A percentile compares a stretch with the other conserved stretches of the same genome.
Evolutionary conservation across 1,139 yeast genomes (phyloP).

Genomic region (Geotrichum cucujoidarum): DNA sequence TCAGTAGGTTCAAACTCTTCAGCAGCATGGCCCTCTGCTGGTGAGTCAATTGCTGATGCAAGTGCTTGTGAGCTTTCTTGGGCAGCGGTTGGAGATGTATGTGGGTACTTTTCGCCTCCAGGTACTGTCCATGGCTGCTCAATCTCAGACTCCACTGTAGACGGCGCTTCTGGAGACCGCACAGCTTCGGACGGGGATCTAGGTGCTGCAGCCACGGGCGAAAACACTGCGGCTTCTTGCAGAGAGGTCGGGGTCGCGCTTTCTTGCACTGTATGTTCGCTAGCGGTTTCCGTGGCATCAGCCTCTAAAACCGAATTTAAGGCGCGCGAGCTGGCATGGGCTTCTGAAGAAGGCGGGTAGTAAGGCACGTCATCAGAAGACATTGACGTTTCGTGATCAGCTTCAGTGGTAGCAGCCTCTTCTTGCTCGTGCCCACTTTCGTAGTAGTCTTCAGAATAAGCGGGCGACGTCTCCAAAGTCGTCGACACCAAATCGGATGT

Average conservation of each 20-base stretch:
- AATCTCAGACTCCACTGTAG: constrained; percentile 2
- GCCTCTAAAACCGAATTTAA: not conserved
- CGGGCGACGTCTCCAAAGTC: not conserved
- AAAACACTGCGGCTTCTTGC: not conserved
- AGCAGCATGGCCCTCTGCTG: too few relatives aligned
- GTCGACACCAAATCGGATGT: not conserved
- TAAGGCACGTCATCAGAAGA: not conserved
- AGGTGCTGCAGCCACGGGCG: not conserved
- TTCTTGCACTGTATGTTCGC: too few relatives aligned
- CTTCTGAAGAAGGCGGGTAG: not conserved
- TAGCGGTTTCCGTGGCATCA: too few relatives aligned
- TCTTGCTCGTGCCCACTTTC: not conserved
- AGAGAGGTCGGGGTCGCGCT: too few relatives aligned
- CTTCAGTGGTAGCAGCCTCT: constrained; percentile 1
- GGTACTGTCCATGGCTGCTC: constrained; percentile 7
- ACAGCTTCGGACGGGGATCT: constrained; percentile 2
- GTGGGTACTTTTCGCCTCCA: not conserved
- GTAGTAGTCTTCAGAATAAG: not conserved
- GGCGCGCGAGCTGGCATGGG: not conserved
- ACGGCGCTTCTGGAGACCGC: constrained; percentile 7
- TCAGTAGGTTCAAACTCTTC: too few relatives aligned
- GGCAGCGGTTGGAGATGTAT: not conserved
- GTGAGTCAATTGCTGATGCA: too few relatives aligned
- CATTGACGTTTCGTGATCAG: not conserved
- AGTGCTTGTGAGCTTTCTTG: too few relatives aligned